Evolutionary conservation across 1,139 yeast genomes (phyloP), one percentile per base, ranked within the genome.

Genomic region (Lizanozyma gosingica): DNA sequence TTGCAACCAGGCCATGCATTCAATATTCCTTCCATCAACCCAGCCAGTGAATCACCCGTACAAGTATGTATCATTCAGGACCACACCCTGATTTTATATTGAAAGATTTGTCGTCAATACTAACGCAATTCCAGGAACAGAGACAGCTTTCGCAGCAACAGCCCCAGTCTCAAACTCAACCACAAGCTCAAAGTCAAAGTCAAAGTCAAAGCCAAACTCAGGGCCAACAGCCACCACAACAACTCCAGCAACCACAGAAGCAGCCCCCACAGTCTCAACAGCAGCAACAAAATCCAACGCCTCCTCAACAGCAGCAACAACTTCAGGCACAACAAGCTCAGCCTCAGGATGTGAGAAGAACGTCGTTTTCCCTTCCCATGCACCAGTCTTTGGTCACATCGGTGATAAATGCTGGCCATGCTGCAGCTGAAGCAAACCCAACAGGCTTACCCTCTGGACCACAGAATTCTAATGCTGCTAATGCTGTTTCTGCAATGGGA

Each of bases 11-110:
- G 61, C 37, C 74, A 67, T 46, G 67, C 65, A 6, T 71, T 71
- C 51, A 65, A 57, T 47, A 72, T 72, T 40, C 76, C 76, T 14
- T 65, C 75, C 29, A 66, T 72, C 45, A 68, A 63, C 49, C 56
- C 67, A 34, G 55, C 56, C 45, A 51, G 53, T 39, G 64, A 62
- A 38, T 47, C 54, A 35, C 47, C 48, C 17, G 35, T 16, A 41
- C 42, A 36, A 38, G 15, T 15, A 33, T 17, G 37, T 14, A 8
- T 33, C 39, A 4, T 37, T 16, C 27, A 11, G 33, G 33, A 6
- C 27, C 16, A 14, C 27, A 6, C 6, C 14, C 35, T 14, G 16
- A 11, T 34, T 11, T 18, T 33, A 14, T 34, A 8, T 14, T 18
- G 18, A 4, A 16, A 9, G 17, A 15, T 11, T 4, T 4, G 17